Evolutionary conservation across 306 rosid genomes (phyloP).

Genomic region (Prunus mongolica): DNA sequence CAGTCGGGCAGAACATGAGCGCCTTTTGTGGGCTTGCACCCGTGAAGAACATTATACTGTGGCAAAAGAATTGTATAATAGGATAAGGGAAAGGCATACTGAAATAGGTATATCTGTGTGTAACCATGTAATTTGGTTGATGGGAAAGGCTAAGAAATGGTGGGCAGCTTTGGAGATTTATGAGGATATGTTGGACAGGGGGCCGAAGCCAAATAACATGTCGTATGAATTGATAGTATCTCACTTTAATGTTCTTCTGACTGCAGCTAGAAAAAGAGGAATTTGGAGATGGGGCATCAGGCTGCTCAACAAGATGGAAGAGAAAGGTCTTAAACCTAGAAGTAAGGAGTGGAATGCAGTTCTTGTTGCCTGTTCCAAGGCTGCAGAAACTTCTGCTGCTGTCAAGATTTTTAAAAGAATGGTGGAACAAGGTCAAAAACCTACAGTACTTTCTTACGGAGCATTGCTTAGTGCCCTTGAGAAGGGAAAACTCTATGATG

Average conservation of each 20-base stretch:
- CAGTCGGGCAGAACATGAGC: constrained; percentile 57
- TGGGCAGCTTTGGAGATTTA: constrained; percentile 95
- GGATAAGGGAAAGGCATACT: constrained; percentile 57
- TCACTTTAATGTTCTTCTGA: constrained; percentile 75
- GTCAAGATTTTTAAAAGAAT: constrained; percentile 76
- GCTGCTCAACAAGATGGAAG: constrained; percentile 96
- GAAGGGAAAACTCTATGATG: constrained; percentile 83
- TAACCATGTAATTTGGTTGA: constrained; percentile 89
- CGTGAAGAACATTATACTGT: constrained; percentile 72
- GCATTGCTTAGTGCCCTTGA: constrained; percentile 94
- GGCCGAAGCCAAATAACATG: constrained; percentile 85
- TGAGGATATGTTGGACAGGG: constrained; percentile 88
- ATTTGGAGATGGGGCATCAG: constrained; percentile 94
- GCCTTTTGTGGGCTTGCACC: constrained; percentile 91
- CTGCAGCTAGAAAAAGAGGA: constrained; percentile 67
- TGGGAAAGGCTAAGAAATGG: constrained; percentile 96
- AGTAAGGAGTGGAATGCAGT: constrained; percentile 87
- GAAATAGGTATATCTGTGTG: constrained; percentile 79
- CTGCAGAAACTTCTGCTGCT: constrained; percentile 82
- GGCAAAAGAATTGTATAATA: constrained; percentile 66
- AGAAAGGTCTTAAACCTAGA: constrained; percentile 87
- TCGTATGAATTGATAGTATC: constrained; percentile 76
- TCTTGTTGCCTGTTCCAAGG: constrained; percentile 90
- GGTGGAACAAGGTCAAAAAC: constrained; percentile 93
- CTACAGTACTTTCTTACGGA: constrained; percentile 80